Evolutionary conservation across 257 asterid species (phyloP).

Genomic region (Gentiana straminea): DNA sequence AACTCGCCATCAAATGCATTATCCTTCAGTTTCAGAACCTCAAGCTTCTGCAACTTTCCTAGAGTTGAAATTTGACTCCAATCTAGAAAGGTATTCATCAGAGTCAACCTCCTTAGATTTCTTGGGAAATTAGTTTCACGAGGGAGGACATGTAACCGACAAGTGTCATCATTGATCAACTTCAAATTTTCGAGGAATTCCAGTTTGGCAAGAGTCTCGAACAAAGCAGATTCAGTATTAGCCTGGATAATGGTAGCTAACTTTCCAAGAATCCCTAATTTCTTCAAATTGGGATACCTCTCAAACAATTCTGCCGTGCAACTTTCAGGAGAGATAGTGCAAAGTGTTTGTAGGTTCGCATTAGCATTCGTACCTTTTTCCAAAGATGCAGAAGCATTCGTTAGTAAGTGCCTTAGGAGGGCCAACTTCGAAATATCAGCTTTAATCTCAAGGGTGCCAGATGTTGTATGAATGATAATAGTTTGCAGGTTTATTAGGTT

Average conservation of each 20-base stretch:
- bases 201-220: conserved; percentile 27
- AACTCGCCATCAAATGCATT: conserved; percentile 27
- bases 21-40: conserved; percentile 33
- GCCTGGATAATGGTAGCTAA: conserved; percentile 1
- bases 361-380: conserved; percentile 28
- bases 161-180: conserved; percentile 26
- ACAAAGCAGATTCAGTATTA: conserved; percentile 11
- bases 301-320: conserved; percentile 31
- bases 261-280: conserved; percentile 30
- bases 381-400: conserved; percentile 23
- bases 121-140: conserved; percentile 25
- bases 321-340: conserved; percentile 24
- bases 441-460: conserved; percentile 20
- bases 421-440: conserved; percentile 34
- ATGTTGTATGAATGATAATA: conserved; percentile 20
- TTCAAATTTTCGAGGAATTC: conserved; percentile 29
- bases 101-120: conserved; percentile 32
- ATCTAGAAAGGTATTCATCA: conserved; percentile 26
- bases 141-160: conserved; percentile 20
- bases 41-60: conserved; percentile 27
- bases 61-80: conserved; percentile 30
- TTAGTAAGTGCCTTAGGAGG: conserved; percentile 30
- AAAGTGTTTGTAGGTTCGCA: conserved; percentile 27
- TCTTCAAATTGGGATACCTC: conserved; percentile 28
- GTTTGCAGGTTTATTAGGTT: conserved; percentile 39